phyloP scores from a whole-genome alignment of 1,139 yeast genomes.

The Pichia sp. region DNA sequence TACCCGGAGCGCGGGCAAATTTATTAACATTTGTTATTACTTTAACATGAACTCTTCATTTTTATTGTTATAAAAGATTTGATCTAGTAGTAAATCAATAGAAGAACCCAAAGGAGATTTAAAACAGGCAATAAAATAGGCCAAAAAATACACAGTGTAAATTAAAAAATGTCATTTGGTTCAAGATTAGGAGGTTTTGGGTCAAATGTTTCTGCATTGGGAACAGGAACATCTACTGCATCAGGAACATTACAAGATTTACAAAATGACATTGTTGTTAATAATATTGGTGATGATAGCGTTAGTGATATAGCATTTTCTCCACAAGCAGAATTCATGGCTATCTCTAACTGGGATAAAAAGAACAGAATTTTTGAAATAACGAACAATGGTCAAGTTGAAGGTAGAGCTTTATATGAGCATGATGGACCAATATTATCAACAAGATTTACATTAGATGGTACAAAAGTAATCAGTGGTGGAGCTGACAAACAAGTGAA shows the following conservation, averaged over 20 bases:
- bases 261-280: slow-evolving; percentile 67
- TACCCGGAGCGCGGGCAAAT: slow-evolving; percentile 1
- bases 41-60: too few relatives aligned
- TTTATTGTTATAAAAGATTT: too few relatives aligned
- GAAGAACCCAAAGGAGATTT: too few relatives aligned
- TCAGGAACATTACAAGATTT: slow-evolving; percentile 64
- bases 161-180: slow-evolving; percentile 24
- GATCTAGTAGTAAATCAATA: too few relatives aligned
- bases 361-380: slow-evolving; percentile 91
- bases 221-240: slow-evolving; percentile 31
- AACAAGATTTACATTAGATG: slow-evolving; percentile 80
- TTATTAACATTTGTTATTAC: too few relatives aligned
- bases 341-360: slow-evolving; percentile 93
- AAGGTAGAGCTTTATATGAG: slow-evolving; percentile 84
- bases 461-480: slow-evolving; percentile 81
- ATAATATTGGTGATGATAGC: slow-evolving; percentile 88
- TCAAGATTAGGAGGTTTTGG: slow-evolving; percentile 27
- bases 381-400: slow-evolving; percentile 51
- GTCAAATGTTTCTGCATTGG: slow-evolving; percentile 9
- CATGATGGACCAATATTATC: slow-evolving; percentile 86
- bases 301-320: slow-evolving; percentile 83
- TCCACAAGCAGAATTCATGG: slow-evolving; percentile 78
- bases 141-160: background rate
- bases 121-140: background rate
- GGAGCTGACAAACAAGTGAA: slow-evolving; percentile 90